Base-by-base conservation (phyloP, 2,329 filamentous ascomycete species). In the Monosporascus ibericus region DNA sequence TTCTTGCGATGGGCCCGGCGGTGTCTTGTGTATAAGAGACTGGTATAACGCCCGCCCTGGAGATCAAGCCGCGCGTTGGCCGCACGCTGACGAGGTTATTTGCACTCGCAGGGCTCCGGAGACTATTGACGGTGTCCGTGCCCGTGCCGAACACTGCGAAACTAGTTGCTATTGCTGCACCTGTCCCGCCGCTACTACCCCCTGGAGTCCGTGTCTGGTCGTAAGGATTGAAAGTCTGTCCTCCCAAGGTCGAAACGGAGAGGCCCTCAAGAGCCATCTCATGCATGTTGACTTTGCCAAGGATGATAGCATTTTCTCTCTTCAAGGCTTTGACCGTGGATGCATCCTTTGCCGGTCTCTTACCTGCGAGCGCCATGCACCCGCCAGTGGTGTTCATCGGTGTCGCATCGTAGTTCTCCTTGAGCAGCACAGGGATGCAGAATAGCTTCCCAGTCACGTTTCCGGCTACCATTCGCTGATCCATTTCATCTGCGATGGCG, bases 151-250 rank as follows among this genome's bases (percentile, higher is more conserved):
- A 71, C 0, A 86, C 72, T 1, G 78, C 79, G 52, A 86, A 76
- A 22, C 75, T 80, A 14, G 69, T 61, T 4, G 68, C 82, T 27
- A 87, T 70, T 0, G 80, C 81, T 0, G 81, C 82, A 0, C 80
- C 82, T 1, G 80, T 83, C 0, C 84, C 84, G 11, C 83, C 83
- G 30, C 80, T 84, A 44, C 78, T 83, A 1, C 84, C 84, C 3
- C 84, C 84, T 0, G 84, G 83, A 0, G 84, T 87, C n/a, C 82
- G 72, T 0, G 74, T 75, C 2, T 68, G 64, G 62, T 84, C 82
- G 55, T 85, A 85, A 6, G 84, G 82, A 63, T 87, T 87, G 55
- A 80, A 63, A 0, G 83, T 85, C 65, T 87, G 84, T 0, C 84
- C 84, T 14, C 81, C 82, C 0, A 84, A 63, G 0, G 80, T 85